A percentile compares a stretch with the other conserved stretches of the same genome.
These are phyloP conservation scores for Spongispora temasekensis DNA, from an alignment of 1,284 basidiomycete species.

Conservation along the genomic window DNA sequence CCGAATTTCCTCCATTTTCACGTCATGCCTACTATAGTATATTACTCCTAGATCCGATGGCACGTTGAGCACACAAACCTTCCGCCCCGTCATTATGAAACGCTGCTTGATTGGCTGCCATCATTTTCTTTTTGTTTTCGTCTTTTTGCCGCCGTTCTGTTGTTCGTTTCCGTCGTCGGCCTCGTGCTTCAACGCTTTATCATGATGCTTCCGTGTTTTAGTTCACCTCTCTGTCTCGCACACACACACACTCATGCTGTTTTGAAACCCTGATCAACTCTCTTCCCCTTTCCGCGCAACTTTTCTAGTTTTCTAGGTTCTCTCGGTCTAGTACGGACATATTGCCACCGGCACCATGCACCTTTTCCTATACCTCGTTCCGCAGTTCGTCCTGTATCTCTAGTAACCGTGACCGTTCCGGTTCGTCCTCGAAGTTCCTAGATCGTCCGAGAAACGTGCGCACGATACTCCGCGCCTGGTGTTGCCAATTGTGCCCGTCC, in stretches of 20 bases:
- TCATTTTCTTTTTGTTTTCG: not conserved
- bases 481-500: constrained; percentile 69
- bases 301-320: too few relatives aligned
- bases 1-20: not conserved
- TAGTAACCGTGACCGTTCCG: constrained; percentile 76
- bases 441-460: constrained; percentile 85
- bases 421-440: constrained; percentile 84
- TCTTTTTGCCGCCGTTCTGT: too few relatives aligned
- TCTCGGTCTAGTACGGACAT: too few relatives aligned
- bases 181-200: constrained; percentile 1
- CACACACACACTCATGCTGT: too few relatives aligned
- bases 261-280: too few relatives aligned
- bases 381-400: constrained; percentile 59
- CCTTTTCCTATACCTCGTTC: constrained; percentile 19
- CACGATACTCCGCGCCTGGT: constrained; percentile 87
- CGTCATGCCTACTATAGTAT: not conserved
- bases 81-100: constrained; percentile 22
- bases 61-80: constrained; percentile 3
- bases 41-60: constrained; percentile 9
- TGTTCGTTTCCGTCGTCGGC: not conserved
- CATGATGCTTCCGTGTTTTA: constrained; percentile 19
- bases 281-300: too few relatives aligned
- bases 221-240: constrained; percentile 2
- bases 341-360: constrained; percentile 1
- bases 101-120: constrained; percentile 7